phyloP scores from a whole-genome alignment of 371 early-diverging fungal species.

The Entomophthora muscae region DNA sequence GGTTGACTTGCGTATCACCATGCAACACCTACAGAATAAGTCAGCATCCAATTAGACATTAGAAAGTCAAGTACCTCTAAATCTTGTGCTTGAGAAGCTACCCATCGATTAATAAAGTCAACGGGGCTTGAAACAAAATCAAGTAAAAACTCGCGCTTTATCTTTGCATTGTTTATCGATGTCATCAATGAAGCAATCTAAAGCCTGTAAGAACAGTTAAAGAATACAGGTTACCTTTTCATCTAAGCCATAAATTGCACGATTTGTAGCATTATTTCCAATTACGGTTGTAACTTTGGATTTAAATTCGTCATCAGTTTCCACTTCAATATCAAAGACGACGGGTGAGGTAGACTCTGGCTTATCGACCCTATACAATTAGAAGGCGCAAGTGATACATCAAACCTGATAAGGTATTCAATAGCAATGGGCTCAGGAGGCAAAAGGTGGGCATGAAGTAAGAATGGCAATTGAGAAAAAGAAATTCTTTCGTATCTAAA shows the following conservation, averaged over 20 bases:
- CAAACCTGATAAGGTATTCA: constrained; percentile 68
- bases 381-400: neutral
- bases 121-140: constrained; percentile 74
- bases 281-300: constrained; percentile 27
- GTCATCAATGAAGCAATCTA: constrained; percentile 51
- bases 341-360: constrained; percentile 39
- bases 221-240: constrained; percentile 21
- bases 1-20: constrained; percentile 65
- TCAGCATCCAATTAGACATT: neutral
- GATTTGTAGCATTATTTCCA: constrained; percentile 22
- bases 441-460: constrained; percentile 51
- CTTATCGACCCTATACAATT: constrained; percentile 31
- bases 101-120: constrained; percentile 79
- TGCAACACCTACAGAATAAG: constrained; percentile 49
- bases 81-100: constrained; percentile 45
- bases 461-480: constrained; percentile 68
- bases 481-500: constrained; percentile 46
- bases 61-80: neutral
- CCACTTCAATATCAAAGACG: constrained; percentile 80
- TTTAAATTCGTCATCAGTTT: constrained; percentile 53
- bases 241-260: constrained; percentile 33
- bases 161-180: constrained; percentile 64
- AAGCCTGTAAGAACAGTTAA: neutral
- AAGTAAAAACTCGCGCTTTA: constrained; percentile 85
- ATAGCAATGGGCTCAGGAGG: constrained; percentile 83